Evolutionary conservation across 192 early-diverging fungal genomes (phyloP).

Genomic region (Cetraspora pellucida): DNA sequence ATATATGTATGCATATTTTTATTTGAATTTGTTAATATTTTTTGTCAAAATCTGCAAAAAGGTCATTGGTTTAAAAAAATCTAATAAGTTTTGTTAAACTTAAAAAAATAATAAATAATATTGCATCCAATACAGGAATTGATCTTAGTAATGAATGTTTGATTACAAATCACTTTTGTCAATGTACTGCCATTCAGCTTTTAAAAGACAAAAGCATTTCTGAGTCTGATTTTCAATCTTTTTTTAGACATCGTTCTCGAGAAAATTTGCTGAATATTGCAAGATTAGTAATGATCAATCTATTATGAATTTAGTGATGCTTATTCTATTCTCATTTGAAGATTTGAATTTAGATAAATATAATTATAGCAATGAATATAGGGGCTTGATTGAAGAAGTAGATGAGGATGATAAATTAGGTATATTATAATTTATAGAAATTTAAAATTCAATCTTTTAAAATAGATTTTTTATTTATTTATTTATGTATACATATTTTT

Average conservation of each 20-base stretch:
- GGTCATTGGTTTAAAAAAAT: not conserved
- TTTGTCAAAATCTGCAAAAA: not conserved
- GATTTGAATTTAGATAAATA: no score
- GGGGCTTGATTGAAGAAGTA: no score
- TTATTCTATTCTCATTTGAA: no score
- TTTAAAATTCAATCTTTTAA: no score
- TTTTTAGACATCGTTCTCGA: not conserved
- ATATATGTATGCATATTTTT: not conserved
- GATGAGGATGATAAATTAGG: no score
- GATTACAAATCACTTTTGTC: not conserved
- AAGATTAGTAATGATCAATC: not conserved
- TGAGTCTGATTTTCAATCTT: not conserved
- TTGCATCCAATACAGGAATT: not conserved
- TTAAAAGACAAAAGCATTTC: not conserved
- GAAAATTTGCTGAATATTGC: not conserved
- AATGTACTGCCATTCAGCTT: not conserved
- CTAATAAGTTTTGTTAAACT: not conserved
- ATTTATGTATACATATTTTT: no score
- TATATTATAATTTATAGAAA: no score
- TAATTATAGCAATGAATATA: no score
- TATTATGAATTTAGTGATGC: no score
- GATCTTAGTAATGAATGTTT: not conserved
- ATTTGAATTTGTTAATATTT: not conserved
- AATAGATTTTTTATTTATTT: no score
- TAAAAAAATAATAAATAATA: not conserved